phyloP scores from a whole-genome alignment of 495 filamentous ascomycete species.

The Coniosporium apollinis region DNA sequence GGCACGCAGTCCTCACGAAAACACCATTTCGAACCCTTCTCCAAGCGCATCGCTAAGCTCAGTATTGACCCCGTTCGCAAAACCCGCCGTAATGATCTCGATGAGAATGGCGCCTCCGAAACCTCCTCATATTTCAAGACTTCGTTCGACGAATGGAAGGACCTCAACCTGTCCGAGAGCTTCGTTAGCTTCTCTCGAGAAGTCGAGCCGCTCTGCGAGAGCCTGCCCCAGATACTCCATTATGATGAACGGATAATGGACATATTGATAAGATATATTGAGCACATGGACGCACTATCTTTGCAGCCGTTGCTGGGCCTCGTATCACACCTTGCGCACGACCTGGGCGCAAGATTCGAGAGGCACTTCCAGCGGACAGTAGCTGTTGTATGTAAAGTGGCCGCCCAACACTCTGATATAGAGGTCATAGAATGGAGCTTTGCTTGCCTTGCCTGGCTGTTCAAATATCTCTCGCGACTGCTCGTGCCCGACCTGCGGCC shows the following conservation, averaged over 20 bases:
- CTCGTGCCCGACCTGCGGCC: slow-evolving; percentile 73
- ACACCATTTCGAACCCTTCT: slow-evolving; percentile 85
- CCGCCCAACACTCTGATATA: slow-evolving; percentile 44
- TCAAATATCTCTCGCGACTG: slow-evolving; percentile 85
- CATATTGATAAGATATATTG: slow-evolving; percentile 59
- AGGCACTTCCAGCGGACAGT: slow-evolving; percentile 62
- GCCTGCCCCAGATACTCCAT: slow-evolving; percentile 78
- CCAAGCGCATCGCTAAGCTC: slow-evolving; percentile 79
- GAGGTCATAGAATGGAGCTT: slow-evolving; percentile 96
- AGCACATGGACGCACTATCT: slow-evolving; percentile 51
- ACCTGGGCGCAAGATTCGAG: slow-evolving; percentile 78
- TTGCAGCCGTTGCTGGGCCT: slow-evolving; percentile 76
- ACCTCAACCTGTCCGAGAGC: slow-evolving; percentile 68
- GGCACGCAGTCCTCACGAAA: slow-evolving; percentile 60
- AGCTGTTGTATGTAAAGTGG: slow-evolving; percentile 45
- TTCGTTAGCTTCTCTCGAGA: slow-evolving; percentile 61
- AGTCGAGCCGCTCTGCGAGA: slow-evolving; percentile 64
- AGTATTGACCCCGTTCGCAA: slow-evolving; percentile 83
- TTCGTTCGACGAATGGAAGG: slow-evolving; percentile 72
- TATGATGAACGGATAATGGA: slow-evolving; percentile 71
- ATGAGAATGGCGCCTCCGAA: slow-evolving; percentile 48
- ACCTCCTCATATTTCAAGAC: slow-evolving; percentile 66
- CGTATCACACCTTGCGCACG: slow-evolving; percentile 77
- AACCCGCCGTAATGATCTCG: slow-evolving; percentile 66
- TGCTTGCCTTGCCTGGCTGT: slow-evolving; percentile 80